A percentile compares a stretch with the other conserved stretches of the same genome.
These are phyloP conservation scores for Lepraria neglecta DNA, from an alignment of 495 filamentous ascomycete species.

Conservation along the genomic window DNA sequence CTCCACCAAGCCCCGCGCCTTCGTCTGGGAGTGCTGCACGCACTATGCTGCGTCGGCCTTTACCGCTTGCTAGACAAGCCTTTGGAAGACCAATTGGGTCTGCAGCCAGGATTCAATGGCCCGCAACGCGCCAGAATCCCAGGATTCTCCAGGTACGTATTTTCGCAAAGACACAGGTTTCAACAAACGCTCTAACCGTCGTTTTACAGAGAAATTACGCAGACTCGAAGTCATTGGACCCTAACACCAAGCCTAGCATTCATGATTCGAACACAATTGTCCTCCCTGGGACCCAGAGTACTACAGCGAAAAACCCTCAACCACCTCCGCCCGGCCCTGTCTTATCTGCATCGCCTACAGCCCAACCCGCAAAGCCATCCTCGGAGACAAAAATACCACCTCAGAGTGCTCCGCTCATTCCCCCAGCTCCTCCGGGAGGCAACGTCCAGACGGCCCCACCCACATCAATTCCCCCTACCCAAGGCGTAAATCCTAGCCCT, in stretches of 20 bases:
- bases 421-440: constrained; percentile 46
- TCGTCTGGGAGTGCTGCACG: constrained; percentile 31
- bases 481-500: constrained; percentile 16
- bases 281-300: constrained; percentile 53
- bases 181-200: constrained; percentile 11
- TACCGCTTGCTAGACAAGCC: constrained; percentile 52
- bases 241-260: constrained; percentile 36
- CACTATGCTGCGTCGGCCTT: constrained; percentile 63
- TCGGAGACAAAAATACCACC: constrained; percentile 49
- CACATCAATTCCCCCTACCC: constrained; percentile 30
- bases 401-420: constrained; percentile 55
- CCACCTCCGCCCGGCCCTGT: constrained; percentile 41
- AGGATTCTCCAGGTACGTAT: constrained; percentile 14
- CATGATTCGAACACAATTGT: constrained; percentile 45
- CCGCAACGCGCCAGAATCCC: constrained; percentile 33
- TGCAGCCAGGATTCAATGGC: constrained; percentile 51
- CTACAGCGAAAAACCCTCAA: constrained; percentile 43
- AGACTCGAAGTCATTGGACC: constrained; percentile 45
- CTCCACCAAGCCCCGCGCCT: background rate
- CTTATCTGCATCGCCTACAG: constrained; percentile 29
- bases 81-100: constrained; percentile 44
- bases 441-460: constrained; percentile 42
- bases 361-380: constrained; percentile 41
- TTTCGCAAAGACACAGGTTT: constrained; percentile 1
- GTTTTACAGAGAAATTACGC: constrained; percentile 40